phyloP scores from a whole-genome alignment of 2,329 filamentous ascomycete species.

The Penicillium oxalicum region DNA sequence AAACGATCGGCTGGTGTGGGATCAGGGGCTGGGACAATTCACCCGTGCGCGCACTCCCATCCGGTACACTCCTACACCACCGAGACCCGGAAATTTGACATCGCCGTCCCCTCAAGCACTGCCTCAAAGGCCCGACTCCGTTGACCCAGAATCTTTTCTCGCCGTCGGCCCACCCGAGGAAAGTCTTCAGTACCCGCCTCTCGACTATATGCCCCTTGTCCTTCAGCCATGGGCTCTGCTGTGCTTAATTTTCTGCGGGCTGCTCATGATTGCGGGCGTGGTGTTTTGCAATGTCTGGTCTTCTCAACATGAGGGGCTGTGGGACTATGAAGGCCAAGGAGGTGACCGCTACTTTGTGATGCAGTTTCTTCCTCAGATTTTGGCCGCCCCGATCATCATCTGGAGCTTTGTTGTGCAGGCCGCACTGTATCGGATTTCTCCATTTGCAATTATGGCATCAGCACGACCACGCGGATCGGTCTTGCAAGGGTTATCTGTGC shows the following conservation, averaged over 20 bases:
- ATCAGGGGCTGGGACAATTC: conserved; percentile 43
- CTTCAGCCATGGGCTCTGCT: conserved; percentile 57
- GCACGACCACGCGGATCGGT: conserved; percentile 56
- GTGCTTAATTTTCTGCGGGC: conserved; percentile 56
- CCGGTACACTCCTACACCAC: conserved; percentile 25
- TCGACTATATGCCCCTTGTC: conserved; percentile 66
- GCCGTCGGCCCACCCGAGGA: conserved; percentile 43
- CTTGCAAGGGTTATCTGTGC: conserved; percentile 55
- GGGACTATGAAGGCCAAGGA: conserved; percentile 62
- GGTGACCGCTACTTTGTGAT: conserved; percentile 77
- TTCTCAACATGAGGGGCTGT: conserved; percentile 56
- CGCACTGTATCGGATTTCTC: conserved; percentile 68
- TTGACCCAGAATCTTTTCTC: conserved; percentile 42
- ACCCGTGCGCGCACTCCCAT: conserved; percentile 28
- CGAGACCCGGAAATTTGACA: conserved; percentile 26
- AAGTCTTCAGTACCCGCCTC: conserved; percentile 43
- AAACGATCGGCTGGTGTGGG: conserved; percentile 46
- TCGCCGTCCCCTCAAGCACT: conserved; percentile 32
- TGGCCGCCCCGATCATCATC: conserved; percentile 65
- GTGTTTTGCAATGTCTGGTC: conserved; percentile 69
- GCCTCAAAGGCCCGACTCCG: conserved; percentile 22
- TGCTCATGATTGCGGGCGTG: conserved; percentile 66
- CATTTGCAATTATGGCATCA: conserved; percentile 71
- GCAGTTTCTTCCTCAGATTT: conserved; percentile 72
- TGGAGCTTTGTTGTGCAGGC: conserved; percentile 71